Base-by-base conservation (phyloP, 140 eudicot genomes). In the Stevia rebaudiana region DNA sequence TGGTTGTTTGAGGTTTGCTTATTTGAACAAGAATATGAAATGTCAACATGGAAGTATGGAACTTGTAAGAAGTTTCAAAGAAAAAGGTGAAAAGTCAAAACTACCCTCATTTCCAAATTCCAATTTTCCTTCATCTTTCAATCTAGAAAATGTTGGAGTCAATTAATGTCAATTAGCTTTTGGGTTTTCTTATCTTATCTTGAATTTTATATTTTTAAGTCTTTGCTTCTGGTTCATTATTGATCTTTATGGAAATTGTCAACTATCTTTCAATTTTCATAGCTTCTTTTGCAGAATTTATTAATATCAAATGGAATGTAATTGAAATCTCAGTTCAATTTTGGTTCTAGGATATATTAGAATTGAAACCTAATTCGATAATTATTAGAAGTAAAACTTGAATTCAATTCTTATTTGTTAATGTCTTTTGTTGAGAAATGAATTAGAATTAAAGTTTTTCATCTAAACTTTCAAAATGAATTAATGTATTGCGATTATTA, bases 11-110 rank as follows among this genome's bases (percentile, higher is more conserved):
- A 21, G 50, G 1, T n/a, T 15, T n/a, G 8, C 50, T n/a, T 44
- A 15, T 15, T 43, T 23, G 57, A 50, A 50, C 57, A 50, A 19
- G 8, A 51, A 23, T 53, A 53, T n/a, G n/a, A n/a, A 59, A 70
- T 9, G 41, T 13, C 42, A 47, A n/a, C 49, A 22, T 61, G 33
- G 46, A 56, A 0, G 16, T 36, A 28, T 36, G 6, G 11, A 30
- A 68, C 13, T 16, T 42, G 33, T 57, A 1, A 21, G 47, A 49
- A 8, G 16, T 0, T 5, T 36, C 1, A 5, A 3, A 5, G 8
- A 39, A 11, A 24, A 51, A 48, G 28, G 28, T 25, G 63, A 46
- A 46, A 46, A 46, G 44, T 2, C 15, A 43, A 61, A 4, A 8
- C 17, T n/a, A 8, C 9, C 11, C 16, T 46, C 16, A 64, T 47